These are phyloP conservation scores for Xylaria cubensis DNA, from an alignment of 495 filamentous ascomycete genomes.

Conservation along the genomic window DNA sequence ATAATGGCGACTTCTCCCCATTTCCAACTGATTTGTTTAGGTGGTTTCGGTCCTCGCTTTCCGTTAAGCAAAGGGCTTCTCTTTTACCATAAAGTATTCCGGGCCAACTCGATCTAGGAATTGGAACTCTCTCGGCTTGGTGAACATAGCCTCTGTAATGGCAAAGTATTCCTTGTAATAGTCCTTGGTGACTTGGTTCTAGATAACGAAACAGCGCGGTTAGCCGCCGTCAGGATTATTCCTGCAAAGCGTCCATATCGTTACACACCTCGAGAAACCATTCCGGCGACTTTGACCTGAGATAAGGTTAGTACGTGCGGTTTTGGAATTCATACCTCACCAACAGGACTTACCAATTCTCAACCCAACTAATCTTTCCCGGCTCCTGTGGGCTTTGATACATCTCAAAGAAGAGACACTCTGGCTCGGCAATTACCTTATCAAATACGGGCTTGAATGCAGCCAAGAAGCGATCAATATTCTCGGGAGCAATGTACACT, in stretches of 20 bases:
- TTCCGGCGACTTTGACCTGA: constrained; percentile 45
- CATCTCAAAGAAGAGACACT: constrained; percentile 58
- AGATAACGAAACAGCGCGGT: background rate
- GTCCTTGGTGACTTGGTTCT: constrained; percentile 57
- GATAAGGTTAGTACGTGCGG: constrained; percentile 19
- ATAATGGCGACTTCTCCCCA: background rate
- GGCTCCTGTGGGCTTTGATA: constrained; percentile 50
- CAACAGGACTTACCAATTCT: constrained; percentile 48
- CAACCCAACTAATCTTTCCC: constrained; percentile 53
- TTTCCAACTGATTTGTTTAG: background rate
- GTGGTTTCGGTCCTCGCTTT: background rate
- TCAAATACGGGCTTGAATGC: constrained; percentile 50
- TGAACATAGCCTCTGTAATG: constrained; percentile 56
- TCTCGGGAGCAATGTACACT: constrained; percentile 49
- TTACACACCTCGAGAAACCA: constrained; percentile 48
- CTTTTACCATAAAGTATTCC: constrained; percentile 43
- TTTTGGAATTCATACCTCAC: background rate
- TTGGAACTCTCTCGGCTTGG: constrained; percentile 52
- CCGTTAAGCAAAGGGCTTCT: constrained; percentile 22
- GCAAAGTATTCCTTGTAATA: constrained; percentile 59
- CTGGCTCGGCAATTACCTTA: constrained; percentile 50
- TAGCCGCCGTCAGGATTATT: constrained; percentile 20
- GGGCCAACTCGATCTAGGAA: constrained; percentile 47
- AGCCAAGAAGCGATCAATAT: constrained; percentile 51
- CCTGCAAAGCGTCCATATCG: background rate